A percentile compares a stretch with the other conserved stretches of the same genome.
phyloP scores from a whole-genome alignment of 179 eudicot species.

The Silene noctiflora region DNA sequence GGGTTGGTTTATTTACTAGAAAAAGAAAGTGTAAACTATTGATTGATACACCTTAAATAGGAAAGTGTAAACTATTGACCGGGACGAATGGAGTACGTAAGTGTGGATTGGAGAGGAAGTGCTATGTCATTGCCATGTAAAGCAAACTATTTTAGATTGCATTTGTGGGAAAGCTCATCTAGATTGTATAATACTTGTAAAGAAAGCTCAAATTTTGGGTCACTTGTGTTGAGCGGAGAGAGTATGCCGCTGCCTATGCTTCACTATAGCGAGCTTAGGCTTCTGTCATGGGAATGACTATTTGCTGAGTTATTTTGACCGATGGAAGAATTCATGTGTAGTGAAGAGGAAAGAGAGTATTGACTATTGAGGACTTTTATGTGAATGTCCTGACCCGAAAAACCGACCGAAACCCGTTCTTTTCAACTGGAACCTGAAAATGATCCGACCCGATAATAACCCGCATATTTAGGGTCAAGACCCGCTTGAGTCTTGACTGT shows the following conservation, averaged over 20 bases:
- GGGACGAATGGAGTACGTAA: too few relatives aligned
- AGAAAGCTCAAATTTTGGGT: not conserved
- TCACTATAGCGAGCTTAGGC: not conserved
- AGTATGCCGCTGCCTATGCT: not conserved
- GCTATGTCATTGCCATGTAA: conserved; percentile 4
- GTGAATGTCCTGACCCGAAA: too few relatives aligned
- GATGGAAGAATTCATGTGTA: not conserved
- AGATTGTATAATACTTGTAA: not conserved
- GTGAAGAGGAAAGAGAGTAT: not conserved
- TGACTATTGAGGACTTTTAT: not conserved
- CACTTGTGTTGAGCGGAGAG: not conserved
- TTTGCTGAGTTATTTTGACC: not conserved
- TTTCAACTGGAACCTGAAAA: too few relatives aligned
- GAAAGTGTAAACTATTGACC: too few relatives aligned
- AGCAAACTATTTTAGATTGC: not conserved
- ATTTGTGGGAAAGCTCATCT: not conserved
- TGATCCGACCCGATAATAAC: too few relatives aligned
- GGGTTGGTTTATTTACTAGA: too few relatives aligned
- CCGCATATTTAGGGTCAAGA: too few relatives aligned
- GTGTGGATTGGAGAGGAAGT: not conserved
- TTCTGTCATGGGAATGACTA: not conserved
- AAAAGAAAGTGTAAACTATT: too few relatives aligned
- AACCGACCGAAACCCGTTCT: too few relatives aligned
- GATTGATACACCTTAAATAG: too few relatives aligned
- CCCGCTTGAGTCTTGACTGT: too few relatives aligned